These are phyloP conservation scores for Apiospora rasikravindrae DNA, from an alignment of 2,329 filamentous ascomycete species.

Conservation along the genomic window DNA sequence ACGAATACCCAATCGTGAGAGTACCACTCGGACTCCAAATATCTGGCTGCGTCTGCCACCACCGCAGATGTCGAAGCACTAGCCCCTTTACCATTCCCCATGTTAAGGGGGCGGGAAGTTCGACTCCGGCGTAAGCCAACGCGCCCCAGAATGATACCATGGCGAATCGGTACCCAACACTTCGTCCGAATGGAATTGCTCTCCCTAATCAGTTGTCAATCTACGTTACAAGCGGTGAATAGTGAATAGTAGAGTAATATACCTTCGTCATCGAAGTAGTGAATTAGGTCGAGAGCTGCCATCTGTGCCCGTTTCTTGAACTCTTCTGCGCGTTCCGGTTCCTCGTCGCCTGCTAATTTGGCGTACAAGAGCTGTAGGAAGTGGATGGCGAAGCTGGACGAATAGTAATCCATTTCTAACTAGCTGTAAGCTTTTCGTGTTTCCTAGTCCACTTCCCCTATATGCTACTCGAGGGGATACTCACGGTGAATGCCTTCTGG, in stretches of 20 bases:
- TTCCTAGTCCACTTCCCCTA: neutral
- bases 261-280: constrained; percentile 76
- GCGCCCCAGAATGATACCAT: constrained; percentile 87
- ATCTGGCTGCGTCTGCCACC: constrained; percentile 78
- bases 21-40: constrained; percentile 80
- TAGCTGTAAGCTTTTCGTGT: neutral
- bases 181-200: constrained; percentile 78
- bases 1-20: constrained; percentile 76
- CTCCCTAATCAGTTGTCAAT: constrained; percentile 46
- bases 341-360: constrained; percentile 70
- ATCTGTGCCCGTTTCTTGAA: constrained; percentile 71
- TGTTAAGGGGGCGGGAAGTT: constrained; percentile 72
- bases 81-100: constrained; percentile 84
- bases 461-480: constrained; percentile 26
- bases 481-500: constrained; percentile 74
- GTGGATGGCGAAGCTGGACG: constrained; percentile 81
- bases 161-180: constrained; percentile 81
- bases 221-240: no score
- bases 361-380: constrained; percentile 79
- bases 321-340: constrained; percentile 68
- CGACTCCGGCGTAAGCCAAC: constrained; percentile 75
- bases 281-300: constrained; percentile 72
- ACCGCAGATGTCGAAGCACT: constrained; percentile 74
- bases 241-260: neutral
- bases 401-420: constrained; percentile 82